Evolutionary conservation across 768 basidiomycete genomes (phyloP), one percentile per base, ranked within the genome.

Genomic region (Tulasnella sp.): DNA sequence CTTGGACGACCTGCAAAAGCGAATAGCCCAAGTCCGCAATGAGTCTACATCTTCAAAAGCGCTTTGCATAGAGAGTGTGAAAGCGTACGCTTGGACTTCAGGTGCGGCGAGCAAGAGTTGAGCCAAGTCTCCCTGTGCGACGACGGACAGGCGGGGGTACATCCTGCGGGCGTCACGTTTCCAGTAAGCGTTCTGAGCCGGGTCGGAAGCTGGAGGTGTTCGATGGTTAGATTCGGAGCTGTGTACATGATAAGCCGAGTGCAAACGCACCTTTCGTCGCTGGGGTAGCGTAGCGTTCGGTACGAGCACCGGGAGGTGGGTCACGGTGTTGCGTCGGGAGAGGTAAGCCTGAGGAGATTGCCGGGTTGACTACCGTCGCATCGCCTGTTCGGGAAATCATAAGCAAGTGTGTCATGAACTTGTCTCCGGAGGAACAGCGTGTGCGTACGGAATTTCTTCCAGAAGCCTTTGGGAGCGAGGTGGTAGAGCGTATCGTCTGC

Each of bases 401-500:
- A 44, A 44, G 35, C 14, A 29, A 71, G 26, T 14, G 22, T n/a
- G 34, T 12, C 29, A 1, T n/a, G 36, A 29, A 29, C 9, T 63
- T 1, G 29, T 34, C 14, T 12, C 5, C 11, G 32, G 52, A 5
- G 11, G 52, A 2, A 32, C 19, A 29, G 22, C 9, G 22, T 5
- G 9, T 35, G 84, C 92, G 73, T 76, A 94, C 94, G 88, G 78
- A 97, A 94, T 83, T 91, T 94, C 87, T 95, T 96, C 95, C 95
- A 96, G 80, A 96, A 95, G 9, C 95, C 94, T 80, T 90, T 88
- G 32, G 91, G 89, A 77, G 86, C 87, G 77, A 94, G 86, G 79
- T 97, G 95, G 81, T 97, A 97, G 62, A 94, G 85, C 2, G 92
- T 95, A 41, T 90, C 89, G 78, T 97, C 93, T 75, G 93, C 92